These are phyloP conservation scores for Paramyrothecium sp. DNA, from an alignment of 2,329 filamentous ascomycete species.

Conservation along the genomic window DNA sequence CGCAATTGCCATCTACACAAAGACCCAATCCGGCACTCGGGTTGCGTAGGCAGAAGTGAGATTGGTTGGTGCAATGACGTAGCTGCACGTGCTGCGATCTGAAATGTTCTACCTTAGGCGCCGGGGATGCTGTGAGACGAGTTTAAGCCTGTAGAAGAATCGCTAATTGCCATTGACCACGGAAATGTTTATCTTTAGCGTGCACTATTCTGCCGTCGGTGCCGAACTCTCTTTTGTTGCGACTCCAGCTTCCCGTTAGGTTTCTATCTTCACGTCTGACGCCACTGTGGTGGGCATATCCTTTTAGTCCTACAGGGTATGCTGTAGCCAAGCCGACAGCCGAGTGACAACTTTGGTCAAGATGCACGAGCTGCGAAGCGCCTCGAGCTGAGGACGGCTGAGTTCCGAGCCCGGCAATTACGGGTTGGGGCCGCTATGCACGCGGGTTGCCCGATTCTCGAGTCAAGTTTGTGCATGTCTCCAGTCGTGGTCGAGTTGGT, in stretches of 20 bases:
- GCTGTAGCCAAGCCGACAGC: too few relatives aligned
- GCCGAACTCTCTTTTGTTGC: neutral
- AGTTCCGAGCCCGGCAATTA: too few relatives aligned
- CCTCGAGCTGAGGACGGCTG: too few relatives aligned
- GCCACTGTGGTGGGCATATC: neutral
- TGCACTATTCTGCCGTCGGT: neutral
- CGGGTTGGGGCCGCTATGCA: too few relatives aligned
- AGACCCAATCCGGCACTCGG: neutral
- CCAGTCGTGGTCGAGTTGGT: too few relatives aligned
- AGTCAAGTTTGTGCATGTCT: too few relatives aligned
- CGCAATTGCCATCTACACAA: neutral
- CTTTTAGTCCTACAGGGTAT: too few relatives aligned
- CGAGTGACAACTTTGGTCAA: too few relatives aligned
- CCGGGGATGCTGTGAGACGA: neutral
- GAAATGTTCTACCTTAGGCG: neutral
- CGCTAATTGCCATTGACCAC: neutral
- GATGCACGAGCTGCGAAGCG: too few relatives aligned
- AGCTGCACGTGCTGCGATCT: conserved; percentile 1
- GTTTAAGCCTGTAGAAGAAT: neutral
- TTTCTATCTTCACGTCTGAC: neutral
- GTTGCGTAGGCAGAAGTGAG: neutral
- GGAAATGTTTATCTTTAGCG: neutral
- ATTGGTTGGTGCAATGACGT: conserved; percentile 15
- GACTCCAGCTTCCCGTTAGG: neutral
- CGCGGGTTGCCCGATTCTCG: too few relatives aligned